These are phyloP conservation scores for Antitrichia curtipendula DNA, from an alignment of 225 moss, liverwort and hornwort species.

Conservation along the genomic window DNA sequence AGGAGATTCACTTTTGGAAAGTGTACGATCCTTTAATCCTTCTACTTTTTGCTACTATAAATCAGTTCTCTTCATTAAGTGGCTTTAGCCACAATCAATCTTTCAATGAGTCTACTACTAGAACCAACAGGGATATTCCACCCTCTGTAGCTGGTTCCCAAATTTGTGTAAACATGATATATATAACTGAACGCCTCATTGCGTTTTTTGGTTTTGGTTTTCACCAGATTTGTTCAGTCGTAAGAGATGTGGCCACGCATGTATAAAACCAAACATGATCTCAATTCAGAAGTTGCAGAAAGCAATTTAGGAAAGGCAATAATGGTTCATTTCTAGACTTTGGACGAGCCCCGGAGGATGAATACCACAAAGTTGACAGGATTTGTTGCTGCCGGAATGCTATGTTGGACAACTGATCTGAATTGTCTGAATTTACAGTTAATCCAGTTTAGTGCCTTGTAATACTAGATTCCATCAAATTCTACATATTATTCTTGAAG, in stretches of 20 bases:
- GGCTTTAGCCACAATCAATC: not conserved
- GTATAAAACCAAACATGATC: not conserved
- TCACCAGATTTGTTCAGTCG: not conserved
- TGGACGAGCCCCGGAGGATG: not conserved
- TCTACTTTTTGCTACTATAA: not conserved
- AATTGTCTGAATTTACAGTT: not conserved
- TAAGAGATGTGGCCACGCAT: not conserved
- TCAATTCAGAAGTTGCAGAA: constrained; percentile 1
- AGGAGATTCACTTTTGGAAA: constrained; percentile 44
- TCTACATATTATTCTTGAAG: not conserved
- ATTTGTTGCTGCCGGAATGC: not conserved
- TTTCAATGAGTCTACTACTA: not conserved
- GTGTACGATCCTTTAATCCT: constrained; percentile 53
- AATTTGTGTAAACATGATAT: not conserved
- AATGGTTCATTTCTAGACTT: not conserved
- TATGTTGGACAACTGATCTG: not conserved
- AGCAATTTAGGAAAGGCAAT: not conserved
- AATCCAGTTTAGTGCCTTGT: not conserved
- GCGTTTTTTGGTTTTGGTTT: not conserved
- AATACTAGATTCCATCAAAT: not conserved
- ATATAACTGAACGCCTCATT: not conserved
- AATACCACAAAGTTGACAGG: not conserved
- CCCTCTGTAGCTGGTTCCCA: not conserved
- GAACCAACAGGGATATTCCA: not conserved
- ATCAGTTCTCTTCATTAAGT: not conserved